These are phyloP conservation scores for Beta vulgaris DNA, from an alignment of 148 eudicot genomes.

Conservation along the genomic window DNA sequence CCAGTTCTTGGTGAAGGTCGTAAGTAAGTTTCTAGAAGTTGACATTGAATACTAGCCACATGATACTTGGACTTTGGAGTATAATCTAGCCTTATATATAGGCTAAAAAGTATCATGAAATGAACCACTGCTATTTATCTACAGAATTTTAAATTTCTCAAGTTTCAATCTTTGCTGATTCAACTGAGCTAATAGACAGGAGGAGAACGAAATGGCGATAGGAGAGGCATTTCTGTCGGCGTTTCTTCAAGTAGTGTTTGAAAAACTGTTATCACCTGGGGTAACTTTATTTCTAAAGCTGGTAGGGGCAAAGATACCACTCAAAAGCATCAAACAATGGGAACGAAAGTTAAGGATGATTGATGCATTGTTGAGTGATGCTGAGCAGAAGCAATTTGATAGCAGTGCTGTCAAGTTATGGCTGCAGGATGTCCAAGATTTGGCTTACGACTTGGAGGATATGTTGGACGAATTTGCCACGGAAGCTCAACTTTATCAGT, in stretches of 20 bases:
- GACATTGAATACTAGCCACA: too few species aligned
- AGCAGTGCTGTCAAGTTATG: neutral
- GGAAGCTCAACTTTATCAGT: neutral
- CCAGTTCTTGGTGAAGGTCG: too few species aligned
- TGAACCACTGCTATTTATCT: too few species aligned
- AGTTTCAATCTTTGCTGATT: too few species aligned
- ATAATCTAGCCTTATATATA: too few species aligned
- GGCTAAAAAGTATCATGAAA: too few species aligned
- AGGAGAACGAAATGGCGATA: too few species aligned
- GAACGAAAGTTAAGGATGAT: neutral
- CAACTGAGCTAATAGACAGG: too few species aligned
- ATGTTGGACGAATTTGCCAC: neutral
- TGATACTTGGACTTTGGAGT: too few species aligned
- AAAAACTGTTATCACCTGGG: neutral
- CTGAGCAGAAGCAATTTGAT: neutral
- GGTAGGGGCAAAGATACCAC: neutral
- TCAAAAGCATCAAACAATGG: neutral
- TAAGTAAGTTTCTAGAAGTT: too few species aligned
- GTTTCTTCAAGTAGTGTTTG: conserved; percentile 7
- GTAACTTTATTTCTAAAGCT: neutral
- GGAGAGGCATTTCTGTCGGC: conserved; percentile 7
- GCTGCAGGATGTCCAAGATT: conserved; percentile 5
- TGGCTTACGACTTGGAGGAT: conserved; percentile 6
- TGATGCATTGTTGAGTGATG: neutral
- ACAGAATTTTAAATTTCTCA: too few species aligned